A percentile compares a stretch with the other conserved stretches of the same genome.
phyloP scores from a whole-genome alignment of 352 stramenopile species.

The Globisporangium rhizosaccharum region DNA sequence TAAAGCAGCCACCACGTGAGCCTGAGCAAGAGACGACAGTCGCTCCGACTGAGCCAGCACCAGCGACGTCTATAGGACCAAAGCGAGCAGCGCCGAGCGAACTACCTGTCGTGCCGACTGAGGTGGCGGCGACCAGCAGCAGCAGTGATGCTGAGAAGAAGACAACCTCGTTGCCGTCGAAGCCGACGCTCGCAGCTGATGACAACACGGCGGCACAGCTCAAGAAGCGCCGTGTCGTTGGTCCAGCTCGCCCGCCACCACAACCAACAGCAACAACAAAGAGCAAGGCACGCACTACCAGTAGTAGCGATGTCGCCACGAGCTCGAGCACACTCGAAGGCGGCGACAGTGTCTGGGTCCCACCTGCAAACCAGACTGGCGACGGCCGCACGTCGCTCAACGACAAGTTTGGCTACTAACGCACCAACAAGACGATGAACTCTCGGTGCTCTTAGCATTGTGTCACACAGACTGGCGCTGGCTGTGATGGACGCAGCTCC shows the following conservation, averaged over 20 bases:
- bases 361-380: constrained; percentile 72
- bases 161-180: too few species aligned
- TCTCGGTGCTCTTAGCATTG: neutral
- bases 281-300: constrained; percentile 5
- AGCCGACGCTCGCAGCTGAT: neutral
- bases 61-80: neutral
- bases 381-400: constrained; percentile 81
- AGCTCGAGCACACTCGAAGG: constrained; percentile 48
- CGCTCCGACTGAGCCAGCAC: neutral
- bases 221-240: constrained; percentile 38
- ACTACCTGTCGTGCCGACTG: too few species aligned
- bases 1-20: neutral
- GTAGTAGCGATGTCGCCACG: neutral
- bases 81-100: neutral
- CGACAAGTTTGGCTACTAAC: constrained; percentile 84
- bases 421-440: neutral
- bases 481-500: too few species aligned
- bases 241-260: constrained; percentile 24
- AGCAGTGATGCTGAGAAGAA: neutral
- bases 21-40: neutral
- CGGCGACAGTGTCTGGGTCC: constrained; percentile 74
- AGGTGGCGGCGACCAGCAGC: neutral
- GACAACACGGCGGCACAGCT: neutral
- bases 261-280: neutral
- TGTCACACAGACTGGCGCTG: too few species aligned